Percentiles rank a stretch among this genome's conserved stretches.
Evolutionary conservation across 176 grass and related monocot species (phyloP).

Genomic region (Pontederia crassipes): DNA sequence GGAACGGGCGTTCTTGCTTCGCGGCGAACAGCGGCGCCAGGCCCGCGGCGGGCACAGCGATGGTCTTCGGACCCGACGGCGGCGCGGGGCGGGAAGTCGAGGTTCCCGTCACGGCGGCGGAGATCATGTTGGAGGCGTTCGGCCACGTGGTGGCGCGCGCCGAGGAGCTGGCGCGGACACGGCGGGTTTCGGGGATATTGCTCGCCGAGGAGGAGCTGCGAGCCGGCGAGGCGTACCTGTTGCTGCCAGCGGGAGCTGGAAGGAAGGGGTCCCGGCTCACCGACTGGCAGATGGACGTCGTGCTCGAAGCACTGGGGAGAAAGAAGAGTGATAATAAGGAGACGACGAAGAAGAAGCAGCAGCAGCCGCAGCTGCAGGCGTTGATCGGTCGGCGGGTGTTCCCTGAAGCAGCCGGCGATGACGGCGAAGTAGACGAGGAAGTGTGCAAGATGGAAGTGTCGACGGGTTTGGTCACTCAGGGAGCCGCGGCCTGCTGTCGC

Average conservation of each 20-base stretch:
- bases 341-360: no score
- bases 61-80: conserved; percentile 28
- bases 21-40: neutral
- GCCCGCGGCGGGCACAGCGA: neutral
- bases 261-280: conserved; percentile 31
- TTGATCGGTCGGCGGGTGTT: conserved; percentile 15
- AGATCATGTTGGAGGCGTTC: conserved; percentile 49
- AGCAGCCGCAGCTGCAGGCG: no score
- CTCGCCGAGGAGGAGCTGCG: conserved; percentile 37
- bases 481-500: neutral
- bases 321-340: neutral
- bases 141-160: conserved; percentile 34
- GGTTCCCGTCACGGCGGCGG: conserved; percentile 12
- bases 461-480: neutral
- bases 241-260: conserved; percentile 13
- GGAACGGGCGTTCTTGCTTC: conserved; percentile 9
- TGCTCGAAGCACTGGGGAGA: neutral
- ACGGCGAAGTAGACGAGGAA: neutral
- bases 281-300: conserved; percentile 11
- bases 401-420: conserved; percentile 18
- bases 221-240: conserved; percentile 36
- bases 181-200: conserved; percentile 22
- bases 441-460: neutral
- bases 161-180: conserved; percentile 10
- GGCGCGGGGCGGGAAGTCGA: neutral